A percentile compares a stretch with the other conserved stretches of the same genome.
phyloP scores from a whole-genome alignment of 768 basidiomycete genomes.

The Coprinopsis cinerea region DNA sequence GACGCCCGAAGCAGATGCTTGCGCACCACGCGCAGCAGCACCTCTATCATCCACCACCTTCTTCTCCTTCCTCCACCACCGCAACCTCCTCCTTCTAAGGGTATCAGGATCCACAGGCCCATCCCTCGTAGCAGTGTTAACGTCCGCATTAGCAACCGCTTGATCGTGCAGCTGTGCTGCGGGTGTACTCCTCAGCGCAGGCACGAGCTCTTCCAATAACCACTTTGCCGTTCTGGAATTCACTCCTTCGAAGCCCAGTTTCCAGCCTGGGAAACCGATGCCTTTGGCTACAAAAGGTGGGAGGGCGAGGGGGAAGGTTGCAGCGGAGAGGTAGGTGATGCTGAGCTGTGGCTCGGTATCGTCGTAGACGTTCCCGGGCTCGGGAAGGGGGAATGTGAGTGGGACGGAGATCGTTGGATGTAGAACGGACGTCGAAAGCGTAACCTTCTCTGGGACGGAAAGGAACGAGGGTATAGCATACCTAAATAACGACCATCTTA shows the following conservation, averaged over 20 bases:
- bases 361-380: conserved; percentile 15
- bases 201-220: conserved; percentile 52
- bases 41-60: conserved; percentile 2
- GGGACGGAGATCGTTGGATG: conserved; percentile 26
- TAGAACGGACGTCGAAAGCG: conserved; percentile 50
- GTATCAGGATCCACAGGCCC: conserved; percentile 3
- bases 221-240: conserved; percentile 72
- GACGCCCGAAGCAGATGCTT: neutral
- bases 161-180: neutral
- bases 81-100: conserved; percentile 7
- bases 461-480: conserved; percentile 77
- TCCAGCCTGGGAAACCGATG: conserved; percentile 73
- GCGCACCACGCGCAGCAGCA: neutral
- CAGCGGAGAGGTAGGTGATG: conserved; percentile 78
- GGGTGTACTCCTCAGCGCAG: conserved; percentile 1
- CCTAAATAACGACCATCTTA: conserved; percentile 35
- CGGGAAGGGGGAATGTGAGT: conserved; percentile 12
- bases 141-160: neutral
- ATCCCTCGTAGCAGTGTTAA: conserved; percentile 2
- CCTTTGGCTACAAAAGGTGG: conserved; percentile 77
- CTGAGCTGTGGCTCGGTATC: conserved; percentile 41
- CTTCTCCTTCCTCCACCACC: conserved; percentile 10
- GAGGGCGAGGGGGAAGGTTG: conserved; percentile 73
- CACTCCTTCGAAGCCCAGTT: conserved; percentile 81
- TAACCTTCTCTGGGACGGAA: conserved; percentile 77